Evolutionary conservation across 495 filamentous ascomycete genomes (phyloP).

Genomic region (Entonaema liquescens): DNA sequence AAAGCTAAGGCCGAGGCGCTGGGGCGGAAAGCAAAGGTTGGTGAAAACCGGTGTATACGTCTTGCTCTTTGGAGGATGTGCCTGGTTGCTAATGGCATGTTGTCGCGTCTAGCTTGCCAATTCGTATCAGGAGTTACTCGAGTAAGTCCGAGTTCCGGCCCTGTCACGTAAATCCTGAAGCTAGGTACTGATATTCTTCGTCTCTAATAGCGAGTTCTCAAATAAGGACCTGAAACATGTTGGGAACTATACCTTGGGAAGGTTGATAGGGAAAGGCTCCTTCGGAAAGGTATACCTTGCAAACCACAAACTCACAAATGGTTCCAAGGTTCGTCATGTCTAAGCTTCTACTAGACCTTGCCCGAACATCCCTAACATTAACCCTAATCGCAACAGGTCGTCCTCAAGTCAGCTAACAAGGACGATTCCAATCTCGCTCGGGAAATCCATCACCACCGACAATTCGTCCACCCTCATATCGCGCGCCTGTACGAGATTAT

Average conservation of each 20-base stretch:
- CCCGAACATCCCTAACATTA: conserved; percentile 12
- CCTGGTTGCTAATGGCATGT: conserved; percentile 38
- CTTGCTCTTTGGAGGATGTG: conserved; percentile 1
- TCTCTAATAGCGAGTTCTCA: conserved; percentile 80
- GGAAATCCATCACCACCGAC: conserved; percentile 97
- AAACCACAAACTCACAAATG: conserved; percentile 96
- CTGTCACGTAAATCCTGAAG: background rate
- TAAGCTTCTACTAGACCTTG: conserved; percentile 8
- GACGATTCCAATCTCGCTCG: conserved; percentile 94
- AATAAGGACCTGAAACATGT: conserved; percentile 89
- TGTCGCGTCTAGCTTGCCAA: conserved; percentile 76
- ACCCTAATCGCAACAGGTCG: conserved; percentile 68
- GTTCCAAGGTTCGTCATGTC: conserved; percentile 79
- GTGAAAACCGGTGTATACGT: conserved; percentile 37
- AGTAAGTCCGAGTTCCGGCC: conserved; percentile 65
- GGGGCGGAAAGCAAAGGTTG: conserved; percentile 92
- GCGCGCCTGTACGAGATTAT: conserved; percentile 97
- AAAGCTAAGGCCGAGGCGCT: conserved; percentile 87
- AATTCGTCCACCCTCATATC: conserved; percentile 98
- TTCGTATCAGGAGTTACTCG: conserved; percentile 94
- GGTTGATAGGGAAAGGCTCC: conserved; percentile 93
- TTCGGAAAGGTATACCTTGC: conserved; percentile 99
- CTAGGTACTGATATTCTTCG: conserved; percentile 34
- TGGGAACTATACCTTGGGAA: conserved; percentile 92
- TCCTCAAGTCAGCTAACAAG: conserved; percentile 97